Percentiles rank a stretch among this genome's conserved stretches.
Evolutionary conservation across 441 rosid species (phyloP).

Genomic region (Jatropha podagrica): DNA sequence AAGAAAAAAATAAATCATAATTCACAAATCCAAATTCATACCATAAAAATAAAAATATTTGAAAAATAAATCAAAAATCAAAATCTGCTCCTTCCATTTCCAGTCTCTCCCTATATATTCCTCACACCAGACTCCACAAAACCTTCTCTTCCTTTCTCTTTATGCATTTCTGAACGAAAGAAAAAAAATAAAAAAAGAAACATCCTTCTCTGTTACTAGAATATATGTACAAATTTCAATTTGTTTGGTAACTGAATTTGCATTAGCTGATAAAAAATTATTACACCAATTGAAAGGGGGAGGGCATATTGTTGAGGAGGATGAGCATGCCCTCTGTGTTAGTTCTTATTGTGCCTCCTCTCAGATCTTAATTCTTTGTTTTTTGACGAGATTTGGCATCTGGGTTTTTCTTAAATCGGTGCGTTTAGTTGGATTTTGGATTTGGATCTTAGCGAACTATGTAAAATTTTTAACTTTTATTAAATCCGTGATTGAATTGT

Average conservation of each 20-base stretch:
- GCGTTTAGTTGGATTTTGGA: slow-evolving; percentile 35
- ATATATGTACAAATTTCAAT: slow-evolving; percentile 20
- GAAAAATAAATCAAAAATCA: background rate
- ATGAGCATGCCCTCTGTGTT: slow-evolving; percentile 42
- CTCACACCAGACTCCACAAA: slow-evolving; percentile 27
- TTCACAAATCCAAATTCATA: background rate
- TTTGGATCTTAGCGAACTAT: slow-evolving; percentile 29
- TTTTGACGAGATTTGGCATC: slow-evolving; percentile 37
- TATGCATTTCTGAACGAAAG: slow-evolving; percentile 16
- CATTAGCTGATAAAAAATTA: slow-evolving; percentile 27
- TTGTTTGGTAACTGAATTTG: slow-evolving; percentile 32
- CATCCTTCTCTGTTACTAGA: slow-evolving; percentile 13
- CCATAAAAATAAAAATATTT: background rate
- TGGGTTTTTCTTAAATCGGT: slow-evolving; percentile 44
- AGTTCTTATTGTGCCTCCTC: slow-evolving; percentile 31
- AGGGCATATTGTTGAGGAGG: slow-evolving; percentile 41
- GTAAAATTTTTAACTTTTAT: slow-evolving; percentile 16
- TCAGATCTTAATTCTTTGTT: slow-evolving; percentile 49
- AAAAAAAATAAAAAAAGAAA: background rate
- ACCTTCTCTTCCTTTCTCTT: slow-evolving; percentile 26
- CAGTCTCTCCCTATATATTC: slow-evolving; percentile 32
- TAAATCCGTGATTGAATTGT: slow-evolving; percentile 25
- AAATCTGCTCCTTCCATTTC: slow-evolving; percentile 23
- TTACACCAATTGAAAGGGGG: slow-evolving; percentile 27
- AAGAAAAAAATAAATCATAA: background rate